Evolutionary conservation across 1,284 basidiomycete genomes (phyloP), one percentile per base, ranked within the genome.

Genomic region (Pseudozyma tsukubaensis): DNA sequence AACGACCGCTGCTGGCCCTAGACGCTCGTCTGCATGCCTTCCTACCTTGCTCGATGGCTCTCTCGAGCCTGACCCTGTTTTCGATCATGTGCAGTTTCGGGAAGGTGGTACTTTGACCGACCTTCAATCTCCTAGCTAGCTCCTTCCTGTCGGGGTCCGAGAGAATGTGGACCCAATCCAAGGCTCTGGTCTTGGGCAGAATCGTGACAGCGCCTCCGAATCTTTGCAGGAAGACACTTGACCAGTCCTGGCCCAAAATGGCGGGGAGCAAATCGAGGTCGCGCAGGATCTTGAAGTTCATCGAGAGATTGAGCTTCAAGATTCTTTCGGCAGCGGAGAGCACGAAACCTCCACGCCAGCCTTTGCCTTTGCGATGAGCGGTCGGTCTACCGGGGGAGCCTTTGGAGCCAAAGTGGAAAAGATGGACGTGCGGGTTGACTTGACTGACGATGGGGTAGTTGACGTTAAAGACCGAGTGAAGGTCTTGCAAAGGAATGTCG

Each of bases 341-440:
- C 21, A 98, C 84, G 85, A 97, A 99, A 35, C 97, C 98, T 36
- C 97, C 97, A 14, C 83, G 68, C 83, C 81, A 81, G 6, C 56
- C 94, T 89, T 94, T 95, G 59, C 93, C 93, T 83, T 92, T 93
- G 14, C 93, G 88, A 85, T 95, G 94, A 7, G 93, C 92, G 1
- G 97, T 95, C 0, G 95, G 95, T 78, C 91, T 91, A 32, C 96
- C 96, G 3, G 95, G 94, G 0, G 94, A 94, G 4, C 96, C 96
- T 77, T 93, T 89, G 34, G 94, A 92, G 0, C 94, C 94, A 81
- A 97, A 98, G 86, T 97, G 96, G 87, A 99, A 99, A n/a, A 98
- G 81, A 85, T 98, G 96, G 12, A 99, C 94, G 84, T 99, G 97
- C 0, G 95, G 96, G 81, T 98, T 99, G 34, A 93, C 94, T 86